phyloP scores from a whole-genome alignment of 352 stramenopile species.

The Halophytophthora batemanensis region DNA sequence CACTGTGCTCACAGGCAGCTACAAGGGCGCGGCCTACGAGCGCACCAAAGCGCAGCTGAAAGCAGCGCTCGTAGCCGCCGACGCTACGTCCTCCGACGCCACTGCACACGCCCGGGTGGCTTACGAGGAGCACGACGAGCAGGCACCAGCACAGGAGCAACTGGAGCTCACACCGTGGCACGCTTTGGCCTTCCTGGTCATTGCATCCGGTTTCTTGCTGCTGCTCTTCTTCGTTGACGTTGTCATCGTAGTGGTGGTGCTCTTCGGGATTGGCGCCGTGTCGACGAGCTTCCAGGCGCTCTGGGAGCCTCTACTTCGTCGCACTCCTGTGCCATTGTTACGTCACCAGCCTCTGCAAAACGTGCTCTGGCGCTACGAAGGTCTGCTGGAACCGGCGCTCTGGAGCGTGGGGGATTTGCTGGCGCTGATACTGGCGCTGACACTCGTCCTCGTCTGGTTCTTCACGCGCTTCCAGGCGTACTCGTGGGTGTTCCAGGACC shows the following conservation, averaged over 20 bases:
- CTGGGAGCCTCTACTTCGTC: constrained; percentile 54
- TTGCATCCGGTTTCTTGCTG: constrained; percentile 88
- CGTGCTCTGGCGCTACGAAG: constrained; percentile 38
- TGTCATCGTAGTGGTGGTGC: constrained; percentile 71
- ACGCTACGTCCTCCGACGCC: constrained; percentile 50
- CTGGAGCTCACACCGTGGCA: constrained; percentile 88
- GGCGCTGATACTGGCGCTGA: constrained; percentile 55
- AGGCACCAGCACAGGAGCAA: constrained; percentile 53
- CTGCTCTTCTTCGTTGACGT: constrained; percentile 90
- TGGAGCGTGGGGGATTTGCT: constrained; percentile 88
- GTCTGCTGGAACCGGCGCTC: constrained; percentile 49
- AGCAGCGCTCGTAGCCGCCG: constrained; percentile 37
- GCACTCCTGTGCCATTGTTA: constrained; percentile 21
- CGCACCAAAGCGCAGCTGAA: constrained; percentile 63
- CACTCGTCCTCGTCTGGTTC: constrained; percentile 58
- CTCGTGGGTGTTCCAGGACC: constrained; percentile 91
- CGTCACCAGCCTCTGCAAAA: constrained; percentile 44
- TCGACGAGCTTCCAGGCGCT: constrained; percentile 54
- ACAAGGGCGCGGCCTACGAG: constrained; percentile 65
- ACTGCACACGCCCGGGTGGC: constrained; percentile 44
- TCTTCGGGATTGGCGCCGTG: constrained; percentile 61
- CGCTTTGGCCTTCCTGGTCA: constrained; percentile 88
- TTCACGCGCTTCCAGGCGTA: constrained; percentile 75
- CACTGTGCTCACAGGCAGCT: constrained; percentile 69
- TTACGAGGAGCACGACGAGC: constrained; percentile 58